Evolutionary conservation across 2,329 filamentous ascomycete species (phyloP), one percentile per base, ranked within the genome.

Genomic region (Venturia asperata): DNA sequence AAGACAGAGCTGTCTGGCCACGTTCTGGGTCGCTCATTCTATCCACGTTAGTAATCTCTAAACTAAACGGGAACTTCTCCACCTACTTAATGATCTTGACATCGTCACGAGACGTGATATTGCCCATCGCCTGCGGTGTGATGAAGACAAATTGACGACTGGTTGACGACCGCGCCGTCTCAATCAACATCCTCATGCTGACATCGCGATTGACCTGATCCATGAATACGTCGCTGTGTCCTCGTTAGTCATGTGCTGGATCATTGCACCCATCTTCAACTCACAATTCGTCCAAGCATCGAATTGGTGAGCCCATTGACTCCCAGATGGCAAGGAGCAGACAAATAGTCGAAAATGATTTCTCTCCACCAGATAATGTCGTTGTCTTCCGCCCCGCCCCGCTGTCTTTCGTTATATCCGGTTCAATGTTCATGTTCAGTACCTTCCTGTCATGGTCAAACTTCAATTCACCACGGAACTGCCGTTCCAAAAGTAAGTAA

Each of bases 281-380:
- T 69, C 74, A 83, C 81, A 97, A 99, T 77, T 99, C 94, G 76
- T 99, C 94, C 64, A 99, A 81, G 72, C 94, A 99, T 64, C 94
- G 86, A 67, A 99, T 88, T 0, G 92, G 93, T 21, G 92, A 95
- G 13, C 94, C 93, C 88, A 99, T 99, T 39, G 94, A 93, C 74
- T 99, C 94, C 94, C 94, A 99, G 21, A 99, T 88, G 2, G 92
- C 86, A 41, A 99, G 82, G 64, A 99, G 80, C 70, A 99, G 83
- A 77, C 94, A 99, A 67, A 97, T 95, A 4, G 93, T 96, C 3
- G 92, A 95, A 75, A 97, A 99, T 0, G 93, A 97, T 75, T 99
- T 99, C 75, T 99, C 94, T 39, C 94, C 94, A 64, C 94, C 94
- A 10, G 92, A 97, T 1, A 99, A 81, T 0, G 93, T 97, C 77